phyloP scores from a whole-genome alignment of 306 rosid genomes.

The Dalbergia cultrata region DNA sequence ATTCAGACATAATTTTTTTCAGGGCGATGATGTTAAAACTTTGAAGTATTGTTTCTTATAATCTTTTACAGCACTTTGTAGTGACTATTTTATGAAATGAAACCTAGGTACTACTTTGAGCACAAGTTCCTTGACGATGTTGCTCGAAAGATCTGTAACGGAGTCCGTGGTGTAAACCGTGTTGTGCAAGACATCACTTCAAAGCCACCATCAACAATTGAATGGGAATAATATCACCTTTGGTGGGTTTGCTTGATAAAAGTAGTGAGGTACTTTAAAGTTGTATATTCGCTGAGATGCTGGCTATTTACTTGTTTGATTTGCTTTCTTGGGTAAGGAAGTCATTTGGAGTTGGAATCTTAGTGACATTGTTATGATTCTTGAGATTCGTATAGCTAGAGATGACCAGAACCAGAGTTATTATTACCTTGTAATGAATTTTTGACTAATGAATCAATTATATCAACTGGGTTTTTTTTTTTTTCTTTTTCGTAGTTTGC shows the following conservation, averaged over 20 bases:
- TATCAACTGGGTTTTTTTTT: background rate
- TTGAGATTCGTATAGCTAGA: slow-evolving; percentile 38
- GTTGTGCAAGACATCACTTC: slow-evolving; percentile 92
- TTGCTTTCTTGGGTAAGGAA: slow-evolving; percentile 20
- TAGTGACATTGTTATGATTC: slow-evolving; percentile 21
- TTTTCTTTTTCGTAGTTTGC: too few relatives aligned
- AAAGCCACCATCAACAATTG: slow-evolving; percentile 98
- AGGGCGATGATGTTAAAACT: slow-evolving; percentile 2
- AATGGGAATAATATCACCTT: slow-evolving; percentile 73
- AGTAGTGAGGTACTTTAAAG: slow-evolving; percentile 16
- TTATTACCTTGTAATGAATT: slow-evolving; percentile 31
- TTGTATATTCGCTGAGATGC: slow-evolving; percentile 44
- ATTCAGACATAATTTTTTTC: background rate
- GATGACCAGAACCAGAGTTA: background rate
- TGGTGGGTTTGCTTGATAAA: background rate
- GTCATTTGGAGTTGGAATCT: slow-evolving; percentile 25
- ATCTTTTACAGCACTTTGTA: slow-evolving; percentile 6
- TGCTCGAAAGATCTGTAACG: slow-evolving; percentile 85
- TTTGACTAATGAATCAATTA: slow-evolving; percentile 39
- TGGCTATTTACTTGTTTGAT: slow-evolving; percentile 16
- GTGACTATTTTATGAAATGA: slow-evolving; percentile 32
- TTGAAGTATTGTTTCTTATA: background rate
- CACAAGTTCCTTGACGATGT: slow-evolving; percentile 85
- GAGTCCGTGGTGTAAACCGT: slow-evolving; percentile 89
- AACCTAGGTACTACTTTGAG: slow-evolving; percentile 85